Percentiles rank a stretch among this genome's conserved stretches.
phyloP scores from a whole-genome alignment of 2,329 filamentous ascomycete genomes.

The Alternaria longipes region DNA sequence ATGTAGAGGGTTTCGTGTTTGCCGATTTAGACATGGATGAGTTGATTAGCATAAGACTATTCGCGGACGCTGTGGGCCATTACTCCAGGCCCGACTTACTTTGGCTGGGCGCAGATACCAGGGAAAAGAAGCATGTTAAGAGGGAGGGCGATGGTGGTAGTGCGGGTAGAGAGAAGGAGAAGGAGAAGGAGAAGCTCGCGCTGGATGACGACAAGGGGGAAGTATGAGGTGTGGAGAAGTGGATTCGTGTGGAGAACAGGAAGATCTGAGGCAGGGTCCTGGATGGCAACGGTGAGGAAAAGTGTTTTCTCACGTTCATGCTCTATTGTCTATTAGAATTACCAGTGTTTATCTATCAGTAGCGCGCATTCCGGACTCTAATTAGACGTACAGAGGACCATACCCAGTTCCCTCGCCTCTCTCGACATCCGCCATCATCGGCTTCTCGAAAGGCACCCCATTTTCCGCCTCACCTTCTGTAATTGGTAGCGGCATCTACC shows the following conservation, averaged over 20 bases:
- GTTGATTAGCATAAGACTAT: slow-evolving; percentile 22
- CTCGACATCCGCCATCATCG: slow-evolving; percentile 10
- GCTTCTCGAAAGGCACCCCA: background rate
- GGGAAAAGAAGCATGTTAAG: slow-evolving; percentile 41
- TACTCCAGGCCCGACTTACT: slow-evolving; percentile 63
- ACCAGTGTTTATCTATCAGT: background rate
- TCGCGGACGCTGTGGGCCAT: slow-evolving; percentile 60
- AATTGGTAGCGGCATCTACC: slow-evolving; percentile 12
- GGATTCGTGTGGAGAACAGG: background rate
- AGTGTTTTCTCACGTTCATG: background rate
- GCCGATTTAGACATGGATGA: background rate
- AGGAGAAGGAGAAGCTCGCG: background rate
- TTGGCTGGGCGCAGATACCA: slow-evolving; percentile 58
- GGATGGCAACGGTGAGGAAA: background rate
- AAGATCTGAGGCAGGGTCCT: background rate
- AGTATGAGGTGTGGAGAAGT: background rate
- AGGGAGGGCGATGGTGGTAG: slow-evolving; percentile 9
- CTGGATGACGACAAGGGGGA: background rate
- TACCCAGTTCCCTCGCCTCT: slow-evolving; percentile 15
- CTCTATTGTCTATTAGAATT: background rate
- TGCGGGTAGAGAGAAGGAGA: background rate
- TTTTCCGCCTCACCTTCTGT: slow-evolving; percentile 2
- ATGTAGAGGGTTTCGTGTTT: background rate
- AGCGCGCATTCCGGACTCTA: background rate
- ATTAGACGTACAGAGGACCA: slow-evolving; percentile 6